Evolutionary conservation across 202 grass and related monocot genomes (phyloP), one percentile per base, ranked within the genome.

Genomic region (Tripidium arundinaceum): DNA sequence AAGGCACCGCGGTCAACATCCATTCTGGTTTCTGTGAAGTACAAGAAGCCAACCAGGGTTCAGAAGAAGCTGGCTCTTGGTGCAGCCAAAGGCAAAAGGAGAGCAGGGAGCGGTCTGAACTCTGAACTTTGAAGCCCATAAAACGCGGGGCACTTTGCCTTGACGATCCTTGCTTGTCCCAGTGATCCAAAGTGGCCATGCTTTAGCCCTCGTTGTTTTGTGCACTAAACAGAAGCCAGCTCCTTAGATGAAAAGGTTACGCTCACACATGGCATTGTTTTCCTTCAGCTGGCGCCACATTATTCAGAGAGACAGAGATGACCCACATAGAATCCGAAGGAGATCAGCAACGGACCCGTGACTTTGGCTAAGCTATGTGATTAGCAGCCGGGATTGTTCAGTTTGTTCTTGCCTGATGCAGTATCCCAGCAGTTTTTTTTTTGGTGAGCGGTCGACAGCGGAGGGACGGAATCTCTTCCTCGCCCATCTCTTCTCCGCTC

Each of bases 11-110:
- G 19, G 21, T 14, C 2, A 42, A 68, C 21, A 15, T 79, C 47
- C 39, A 58, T 12, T 25, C 10, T 58, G 1, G 22, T 58, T 25
- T 83, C n/a, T n/a, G n/a, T n/a, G n/a, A n/a, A n/a, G n/a, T n/a
- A n/a, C n/a, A n/a, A n/a, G n/a, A n/a, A n/a, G n/a, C n/a, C n/a
- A n/a, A n/a, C n/a, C n/a, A n/a, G n/a, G n/a, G n/a, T n/a, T n/a
- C n/a, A 69, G 73, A 71, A 49, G 22, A 72, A 42, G 66, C 7
- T 4, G 65, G 75, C 52, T 77, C 52, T 76, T 77, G 73, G 64
- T 77, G 73, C 55, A 40, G 5, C 67, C 57, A 58, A 84, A 84
- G 65, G 75, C 31, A 25, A 39, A 78, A n/a, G 7, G 7, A 40
- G 11, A 71, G 11, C 29, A n/a, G n/a, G n/a, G n/a, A 31, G 41